These are phyloP conservation scores for Trypanosoma rangeli DNA, from an alignment of 208 protist species.

Conservation along the genomic window DNA sequence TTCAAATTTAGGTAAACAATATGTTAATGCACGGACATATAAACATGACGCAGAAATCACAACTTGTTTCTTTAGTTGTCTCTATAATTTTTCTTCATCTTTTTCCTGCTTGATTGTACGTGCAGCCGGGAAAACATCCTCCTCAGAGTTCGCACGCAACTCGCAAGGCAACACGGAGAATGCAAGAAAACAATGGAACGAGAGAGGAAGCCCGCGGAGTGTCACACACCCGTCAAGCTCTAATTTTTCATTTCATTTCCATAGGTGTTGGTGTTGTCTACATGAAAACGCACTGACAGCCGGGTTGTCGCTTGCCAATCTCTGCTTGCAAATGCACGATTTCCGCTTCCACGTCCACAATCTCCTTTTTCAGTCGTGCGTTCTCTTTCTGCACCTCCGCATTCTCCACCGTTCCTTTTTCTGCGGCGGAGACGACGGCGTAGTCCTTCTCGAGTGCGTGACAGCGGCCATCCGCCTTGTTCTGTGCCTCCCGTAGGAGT, in stretches of 20 bases:
- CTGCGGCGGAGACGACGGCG: conserved; percentile 34
- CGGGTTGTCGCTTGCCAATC: conserved; percentile 35
- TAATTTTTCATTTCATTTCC: neutral
- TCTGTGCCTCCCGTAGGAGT: conserved; percentile 26
- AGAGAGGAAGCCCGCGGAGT: conserved; percentile 6
- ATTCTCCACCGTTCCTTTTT: conserved; percentile 43
- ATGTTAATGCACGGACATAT: neutral
- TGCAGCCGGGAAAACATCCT: too few species aligned
- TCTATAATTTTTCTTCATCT: neutral
- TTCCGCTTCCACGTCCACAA: conserved; percentile 47
- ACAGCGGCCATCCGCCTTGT: conserved; percentile 26
- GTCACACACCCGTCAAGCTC: neutral
- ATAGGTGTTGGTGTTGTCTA: conserved; percentile 22
- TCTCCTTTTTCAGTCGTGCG: conserved; percentile 57
- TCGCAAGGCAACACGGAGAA: too few species aligned
- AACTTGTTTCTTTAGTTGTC: neutral
- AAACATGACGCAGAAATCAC: neutral
- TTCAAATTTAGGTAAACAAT: too few species aligned
- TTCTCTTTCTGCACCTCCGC: conserved; percentile 48
- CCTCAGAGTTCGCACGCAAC: too few species aligned
- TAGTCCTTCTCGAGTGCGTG: conserved; percentile 44
- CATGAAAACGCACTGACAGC: conserved; percentile 66
- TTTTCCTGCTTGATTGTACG: neutral
- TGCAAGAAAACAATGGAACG: neutral
- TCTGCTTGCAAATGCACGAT: conserved; percentile 45